Base-by-base conservation (phyloP, 1,284 basidiomycete genomes). In the Irpex sp. region DNA sequence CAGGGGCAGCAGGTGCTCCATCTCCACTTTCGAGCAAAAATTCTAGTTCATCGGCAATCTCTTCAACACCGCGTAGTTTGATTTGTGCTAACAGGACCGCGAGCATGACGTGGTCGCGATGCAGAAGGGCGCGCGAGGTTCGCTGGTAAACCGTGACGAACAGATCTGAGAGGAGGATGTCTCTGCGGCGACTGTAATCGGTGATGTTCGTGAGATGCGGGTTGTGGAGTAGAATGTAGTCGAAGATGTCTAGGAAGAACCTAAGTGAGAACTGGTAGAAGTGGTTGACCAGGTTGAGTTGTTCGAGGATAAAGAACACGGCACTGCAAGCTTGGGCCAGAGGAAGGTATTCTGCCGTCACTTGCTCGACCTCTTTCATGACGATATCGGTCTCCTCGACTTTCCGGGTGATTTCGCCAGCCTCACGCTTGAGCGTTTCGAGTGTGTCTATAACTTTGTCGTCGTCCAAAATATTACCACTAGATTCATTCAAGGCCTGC, bases 171-270 rank as follows among this genome's bases (percentile, higher is more conserved):
- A 94, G 79, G n/a, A 99, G 79, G 58, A 96, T 91, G 33, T 88
- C 83, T 58, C 94, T 86, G 18, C 97, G 87, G 56, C 78, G 78
- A 64, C 81, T 79, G 60, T 93, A 77, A 67, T 98, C 94, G 5
- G 85, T 81, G 63, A 97, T 80, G 64, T 83, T 85, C 71, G 85
- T 85, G 64, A 98, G 82, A 72, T 94, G 91, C 7, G 95, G 94
- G 73, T 98, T 98, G 68, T 92, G 88, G 65, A 91, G 89, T 7
- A 99, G 83, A 60, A 98, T 87, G 67, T 91, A 93, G 77, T 98
- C 94, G 76, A 99, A 99, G 68, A 99, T 96, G 73, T 98, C 95
- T 64, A 98, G 85, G 89, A 99, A 99, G 82, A 97, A 98, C 49
- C 85, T 88, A 58, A 99, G 83, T 1, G 96, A 98, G 81, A 99